phyloP scores from a whole-genome alignment of 805 yeast genomes.

The Saturnispora saitoi region DNA sequence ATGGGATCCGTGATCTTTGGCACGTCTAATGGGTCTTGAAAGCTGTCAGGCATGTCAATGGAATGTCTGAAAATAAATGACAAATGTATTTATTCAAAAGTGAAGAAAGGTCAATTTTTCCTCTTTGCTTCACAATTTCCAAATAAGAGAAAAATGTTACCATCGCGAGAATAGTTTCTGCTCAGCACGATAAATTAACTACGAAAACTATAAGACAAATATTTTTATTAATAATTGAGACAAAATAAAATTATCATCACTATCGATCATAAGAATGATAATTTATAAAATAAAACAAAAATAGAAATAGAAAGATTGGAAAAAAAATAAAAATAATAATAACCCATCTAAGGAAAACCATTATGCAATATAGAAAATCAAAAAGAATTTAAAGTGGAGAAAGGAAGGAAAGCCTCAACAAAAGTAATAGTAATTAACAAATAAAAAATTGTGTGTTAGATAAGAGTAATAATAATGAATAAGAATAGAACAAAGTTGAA shows the following conservation, averaged over 20 bases:
- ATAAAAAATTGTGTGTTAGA: background rate
- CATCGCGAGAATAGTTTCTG: background rate
- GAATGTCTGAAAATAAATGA: background rate
- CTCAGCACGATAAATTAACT: background rate
- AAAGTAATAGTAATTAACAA: too few relatives aligned
- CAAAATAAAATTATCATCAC: background rate
- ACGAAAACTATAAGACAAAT: background rate
- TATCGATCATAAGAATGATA: background rate
- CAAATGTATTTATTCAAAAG: too few relatives aligned
- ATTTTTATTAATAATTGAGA: background rate
- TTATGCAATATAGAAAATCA: background rate
- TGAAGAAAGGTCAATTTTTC: too few relatives aligned
- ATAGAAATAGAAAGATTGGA: background rate
- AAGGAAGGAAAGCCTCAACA: background rate
- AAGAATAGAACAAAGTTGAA: background rate
- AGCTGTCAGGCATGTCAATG: background rate
- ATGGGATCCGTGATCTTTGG: background rate
- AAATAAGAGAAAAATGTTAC: background rate
- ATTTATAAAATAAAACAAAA: background rate
- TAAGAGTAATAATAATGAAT: background rate
- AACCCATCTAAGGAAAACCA: background rate
- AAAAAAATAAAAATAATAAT: background rate
- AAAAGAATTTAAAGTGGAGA: background rate
- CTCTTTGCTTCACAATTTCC: background rate
- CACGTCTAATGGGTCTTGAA: background rate